Percentiles rank a stretch among this genome's conserved stretches.
Conservation (phyloP, 805 yeast species). For the Candida ulmi region DNA sequence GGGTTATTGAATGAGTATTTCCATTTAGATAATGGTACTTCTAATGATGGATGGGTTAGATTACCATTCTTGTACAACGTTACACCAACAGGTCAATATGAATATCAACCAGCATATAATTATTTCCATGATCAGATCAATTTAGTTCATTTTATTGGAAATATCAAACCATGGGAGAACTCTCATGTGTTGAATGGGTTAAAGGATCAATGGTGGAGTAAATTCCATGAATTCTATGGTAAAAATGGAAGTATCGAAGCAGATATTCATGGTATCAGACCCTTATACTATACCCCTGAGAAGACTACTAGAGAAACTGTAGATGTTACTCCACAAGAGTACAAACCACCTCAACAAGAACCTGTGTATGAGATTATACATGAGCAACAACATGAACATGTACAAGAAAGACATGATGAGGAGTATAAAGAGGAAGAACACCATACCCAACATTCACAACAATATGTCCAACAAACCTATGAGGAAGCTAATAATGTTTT, state of each 20-base stretch:
- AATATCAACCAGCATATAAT: constrained; percentile 64
- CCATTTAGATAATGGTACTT: constrained; percentile 11
- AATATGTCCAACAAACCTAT: too few relatives aligned
- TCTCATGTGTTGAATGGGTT: constrained; percentile 10
- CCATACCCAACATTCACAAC: too few relatives aligned
- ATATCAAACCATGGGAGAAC: constrained; percentile 49
- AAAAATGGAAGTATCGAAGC: constrained; percentile 8
- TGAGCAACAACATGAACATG: too few relatives aligned
- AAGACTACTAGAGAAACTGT: too few relatives aligned
- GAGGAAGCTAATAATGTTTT: constrained; percentile 8
- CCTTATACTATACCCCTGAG: constrained; percentile 12
- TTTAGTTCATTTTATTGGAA: constrained; percentile 64
- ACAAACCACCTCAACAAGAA: not conserved
- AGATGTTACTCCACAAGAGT: too few relatives aligned
- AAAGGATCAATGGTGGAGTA: constrained; percentile 20
- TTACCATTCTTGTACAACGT: constrained; percentile 83
- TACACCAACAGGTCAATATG: constrained; percentile 63
- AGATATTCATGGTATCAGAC: constrained; percentile 20
- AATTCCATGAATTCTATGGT: constrained; percentile 18
- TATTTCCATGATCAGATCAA: constrained; percentile 41
- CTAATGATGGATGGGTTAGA: constrained; percentile 46
- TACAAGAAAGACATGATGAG: too few relatives aligned
- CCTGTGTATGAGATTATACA: not conserved
- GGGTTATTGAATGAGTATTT: constrained; percentile 75
- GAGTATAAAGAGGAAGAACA: too few relatives aligned